phyloP scores from a whole-genome alignment of 1,139 yeast species.

The Magnusiomyces tetraspermus region DNA sequence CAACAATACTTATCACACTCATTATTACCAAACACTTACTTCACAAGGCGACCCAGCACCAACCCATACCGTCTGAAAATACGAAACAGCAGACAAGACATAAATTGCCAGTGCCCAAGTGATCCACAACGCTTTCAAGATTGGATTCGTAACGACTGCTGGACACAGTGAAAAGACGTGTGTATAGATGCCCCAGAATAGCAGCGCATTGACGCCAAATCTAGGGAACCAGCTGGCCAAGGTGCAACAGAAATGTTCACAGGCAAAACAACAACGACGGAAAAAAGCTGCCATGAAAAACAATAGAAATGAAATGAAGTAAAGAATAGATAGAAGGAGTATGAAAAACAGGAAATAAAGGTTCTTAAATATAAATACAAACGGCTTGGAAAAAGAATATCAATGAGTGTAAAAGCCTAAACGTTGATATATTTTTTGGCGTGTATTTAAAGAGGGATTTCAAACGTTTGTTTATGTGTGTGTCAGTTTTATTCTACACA shows the following conservation, averaged over 20 bases:
- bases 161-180: constrained; percentile 28
- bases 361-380: too few species aligned
- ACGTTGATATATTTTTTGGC: too few species aligned
- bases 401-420: too few species aligned
- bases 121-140: constrained; percentile 13
- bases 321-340: too few species aligned
- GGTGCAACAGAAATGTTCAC: constrained; percentile 35
- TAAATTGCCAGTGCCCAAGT: constrained; percentile 24
- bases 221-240: constrained; percentile 52
- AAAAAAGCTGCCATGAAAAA: background rate
- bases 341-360: too few species aligned
- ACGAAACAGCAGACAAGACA: constrained; percentile 35
- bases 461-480: too few species aligned
- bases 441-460: too few species aligned
- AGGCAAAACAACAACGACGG: background rate
- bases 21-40: constrained; percentile 7
- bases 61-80: constrained; percentile 42
- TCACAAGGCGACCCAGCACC: constrained; percentile 49
- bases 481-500: too few species aligned
- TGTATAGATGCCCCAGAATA: constrained; percentile 53
- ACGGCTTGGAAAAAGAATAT: too few species aligned
- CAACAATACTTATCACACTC: too few species aligned
- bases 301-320: background rate
- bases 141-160: constrained; percentile 6
- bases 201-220: constrained; percentile 40